These are phyloP conservation scores for Paraurostyla sp. DNA, from an alignment of 73 alveolate genomes.

Conservation along the genomic window DNA sequence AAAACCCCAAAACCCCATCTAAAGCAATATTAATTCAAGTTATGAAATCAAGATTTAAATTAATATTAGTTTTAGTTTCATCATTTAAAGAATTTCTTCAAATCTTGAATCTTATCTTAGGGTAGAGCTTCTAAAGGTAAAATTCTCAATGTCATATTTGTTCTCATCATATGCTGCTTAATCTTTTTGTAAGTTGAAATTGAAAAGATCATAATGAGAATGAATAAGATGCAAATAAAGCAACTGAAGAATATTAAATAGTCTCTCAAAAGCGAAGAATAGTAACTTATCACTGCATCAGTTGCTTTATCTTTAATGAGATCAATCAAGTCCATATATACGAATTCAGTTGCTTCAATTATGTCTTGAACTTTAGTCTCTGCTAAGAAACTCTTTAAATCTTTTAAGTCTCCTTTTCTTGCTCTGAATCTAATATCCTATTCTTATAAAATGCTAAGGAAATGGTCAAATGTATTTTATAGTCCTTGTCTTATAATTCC, in stretches of 20 bases:
- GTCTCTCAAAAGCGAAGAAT: neutral
- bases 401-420: neutral
- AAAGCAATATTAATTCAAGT: too few relatives aligned
- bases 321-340: neutral
- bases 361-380: neutral
- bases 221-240: neutral
- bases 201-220: neutral
- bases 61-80: too few relatives aligned
- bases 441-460: neutral
- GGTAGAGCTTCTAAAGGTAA: constrained; percentile 5
- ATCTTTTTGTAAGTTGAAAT: neutral
- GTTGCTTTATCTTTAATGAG: constrained; percentile 1
- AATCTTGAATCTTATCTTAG: neutral
- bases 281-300: neutral
- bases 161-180: constrained; percentile 9
- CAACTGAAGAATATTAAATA: constrained; percentile 5
- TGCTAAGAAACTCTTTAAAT: neutral
- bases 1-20: too few relatives aligned
- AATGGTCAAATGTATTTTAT: neutral
- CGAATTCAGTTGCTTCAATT: neutral
- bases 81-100: constrained; percentile 30
- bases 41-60: too few relatives aligned
- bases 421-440: neutral
- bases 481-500: constrained; percentile 13
- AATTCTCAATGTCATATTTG: constrained; percentile 26